A percentile compares a stretch with the other conserved stretches of the same genome.
These are phyloP conservation scores for Solanum verrucosum DNA, from an alignment of 257 asterid species.

Conservation along the genomic window DNA sequence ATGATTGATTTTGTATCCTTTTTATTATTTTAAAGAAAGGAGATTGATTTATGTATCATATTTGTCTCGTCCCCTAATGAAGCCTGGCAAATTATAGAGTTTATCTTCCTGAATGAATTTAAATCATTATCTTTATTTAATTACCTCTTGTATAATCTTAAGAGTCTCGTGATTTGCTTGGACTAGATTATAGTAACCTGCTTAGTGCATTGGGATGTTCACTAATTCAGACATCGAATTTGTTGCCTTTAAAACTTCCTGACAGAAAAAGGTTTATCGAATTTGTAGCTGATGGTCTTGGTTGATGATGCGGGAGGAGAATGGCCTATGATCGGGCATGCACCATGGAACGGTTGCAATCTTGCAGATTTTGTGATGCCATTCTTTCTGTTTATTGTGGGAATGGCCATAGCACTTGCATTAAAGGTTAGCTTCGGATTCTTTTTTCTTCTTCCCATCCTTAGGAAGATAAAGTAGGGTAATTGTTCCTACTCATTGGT, in stretches of 20 bases:
- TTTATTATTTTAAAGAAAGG: too few species aligned
- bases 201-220: neutral
- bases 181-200: neutral
- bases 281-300: conserved; percentile 53
- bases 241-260: neutral
- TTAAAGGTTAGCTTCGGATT: conserved; percentile 33
- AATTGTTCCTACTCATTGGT: neutral
- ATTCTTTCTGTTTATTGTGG: conserved; percentile 68
- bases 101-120: neutral
- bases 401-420: conserved; percentile 69
- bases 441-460: neutral
- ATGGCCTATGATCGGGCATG: conserved; percentile 67
- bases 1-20: neutral
- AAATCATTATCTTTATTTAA: neutral
- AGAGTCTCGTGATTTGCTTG: neutral
- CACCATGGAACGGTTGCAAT: conserved; percentile 76
- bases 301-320: conserved; percentile 85
- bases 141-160: neutral
- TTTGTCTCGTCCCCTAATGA: neutral
- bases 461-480: neutral
- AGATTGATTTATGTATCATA: neutral
- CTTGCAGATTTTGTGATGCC: conserved; percentile 79
- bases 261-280: neutral
- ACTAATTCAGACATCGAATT: neutral
- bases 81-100: neutral